Conservation (phyloP, 164 flowering plant species). For the Kingdonia uniflora region DNA sequence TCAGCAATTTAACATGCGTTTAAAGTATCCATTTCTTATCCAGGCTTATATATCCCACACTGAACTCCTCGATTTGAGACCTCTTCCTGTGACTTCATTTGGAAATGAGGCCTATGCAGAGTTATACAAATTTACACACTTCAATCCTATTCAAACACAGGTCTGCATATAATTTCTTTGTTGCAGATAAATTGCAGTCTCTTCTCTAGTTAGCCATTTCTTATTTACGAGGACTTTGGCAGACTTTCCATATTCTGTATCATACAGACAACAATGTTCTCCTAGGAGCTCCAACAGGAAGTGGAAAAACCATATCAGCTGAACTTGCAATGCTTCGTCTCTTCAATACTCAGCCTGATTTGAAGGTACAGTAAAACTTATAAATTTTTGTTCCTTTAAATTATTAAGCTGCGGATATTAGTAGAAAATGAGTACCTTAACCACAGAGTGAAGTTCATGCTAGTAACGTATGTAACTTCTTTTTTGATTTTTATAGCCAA, state of each 20-base stretch:
- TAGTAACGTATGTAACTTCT: too few relatives aligned
- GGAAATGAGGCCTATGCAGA: constrained; percentile 60
- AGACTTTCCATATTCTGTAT: constrained; percentile 86
- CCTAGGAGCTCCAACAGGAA: constrained; percentile 98
- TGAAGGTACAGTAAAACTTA: constrained; percentile 53
- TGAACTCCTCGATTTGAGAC: constrained; percentile 90
- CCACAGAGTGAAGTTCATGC: too few relatives aligned
- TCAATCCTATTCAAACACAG: constrained; percentile 99
- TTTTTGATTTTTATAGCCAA: too few relatives aligned
- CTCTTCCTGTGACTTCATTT: constrained; percentile 84
- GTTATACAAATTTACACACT: constrained; percentile 82
- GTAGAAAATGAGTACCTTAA: too few relatives aligned
- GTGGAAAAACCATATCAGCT: constrained; percentile 99
- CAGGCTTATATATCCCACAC: constrained; percentile 83
- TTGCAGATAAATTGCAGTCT: background rate
- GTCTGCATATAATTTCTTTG: constrained; percentile 21
- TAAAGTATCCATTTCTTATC: constrained; percentile 10
- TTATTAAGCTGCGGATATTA: background rate
- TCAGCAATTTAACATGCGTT: too few relatives aligned
- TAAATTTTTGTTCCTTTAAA: constrained; percentile 3
- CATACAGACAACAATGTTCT: constrained; percentile 90
- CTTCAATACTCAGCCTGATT: constrained; percentile 89
- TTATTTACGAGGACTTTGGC: constrained; percentile 15
- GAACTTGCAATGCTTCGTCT: constrained; percentile 99
- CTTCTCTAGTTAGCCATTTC: background rate